These are phyloP conservation scores for Lachancea lanzarotensis DNA, from an alignment of 805 yeast species.

Conservation along the genomic window DNA sequence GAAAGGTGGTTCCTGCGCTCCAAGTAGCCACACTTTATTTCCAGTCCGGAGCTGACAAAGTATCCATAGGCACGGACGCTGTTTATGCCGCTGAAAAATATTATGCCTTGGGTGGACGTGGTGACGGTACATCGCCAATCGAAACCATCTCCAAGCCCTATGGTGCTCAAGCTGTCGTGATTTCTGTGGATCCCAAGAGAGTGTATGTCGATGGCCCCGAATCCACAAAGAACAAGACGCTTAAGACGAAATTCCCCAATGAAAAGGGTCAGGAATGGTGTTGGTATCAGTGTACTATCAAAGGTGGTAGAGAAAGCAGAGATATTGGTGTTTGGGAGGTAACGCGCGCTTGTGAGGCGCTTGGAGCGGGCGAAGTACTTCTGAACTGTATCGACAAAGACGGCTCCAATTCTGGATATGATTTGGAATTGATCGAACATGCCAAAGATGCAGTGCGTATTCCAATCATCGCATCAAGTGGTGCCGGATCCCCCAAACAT, in stretches of 20 bases:
- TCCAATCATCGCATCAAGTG: slow-evolving; percentile 96
- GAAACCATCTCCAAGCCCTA: slow-evolving; percentile 89
- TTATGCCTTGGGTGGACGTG: slow-evolving; percentile 49
- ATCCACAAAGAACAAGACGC: slow-evolving; percentile 54
- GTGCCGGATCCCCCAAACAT: slow-evolving; percentile 92
- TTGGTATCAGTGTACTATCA: slow-evolving; percentile 93
- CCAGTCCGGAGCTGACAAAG: slow-evolving; percentile 96
- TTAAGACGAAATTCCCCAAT: slow-evolving; percentile 61
- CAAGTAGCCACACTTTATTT: slow-evolving; percentile 89
- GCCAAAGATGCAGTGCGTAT: slow-evolving; percentile 70
- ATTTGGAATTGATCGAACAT: slow-evolving; percentile 74
- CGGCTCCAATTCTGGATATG: slow-evolving; percentile 93
- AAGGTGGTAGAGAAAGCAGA: slow-evolving; percentile 89
- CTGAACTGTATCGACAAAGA: slow-evolving; percentile 95
- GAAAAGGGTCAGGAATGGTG: slow-evolving; percentile 86
- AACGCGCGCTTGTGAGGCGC: slow-evolving; percentile 77
- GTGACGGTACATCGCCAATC: slow-evolving; percentile 78
- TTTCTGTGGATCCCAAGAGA: slow-evolving; percentile 95
- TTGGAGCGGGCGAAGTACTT: slow-evolving; percentile 95
- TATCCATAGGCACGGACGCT: slow-evolving; percentile 97
- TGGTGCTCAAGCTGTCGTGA: slow-evolving; percentile 96
- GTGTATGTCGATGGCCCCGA: slow-evolving; percentile 58
- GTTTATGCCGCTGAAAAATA: slow-evolving; percentile 83
- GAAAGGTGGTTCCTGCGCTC: slow-evolving; percentile 71
- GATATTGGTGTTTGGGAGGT: slow-evolving; percentile 90